These are phyloP conservation scores for Olyra latifolia DNA, from an alignment of 176 grass and related monocot genomes.

Conservation along the genomic window DNA sequence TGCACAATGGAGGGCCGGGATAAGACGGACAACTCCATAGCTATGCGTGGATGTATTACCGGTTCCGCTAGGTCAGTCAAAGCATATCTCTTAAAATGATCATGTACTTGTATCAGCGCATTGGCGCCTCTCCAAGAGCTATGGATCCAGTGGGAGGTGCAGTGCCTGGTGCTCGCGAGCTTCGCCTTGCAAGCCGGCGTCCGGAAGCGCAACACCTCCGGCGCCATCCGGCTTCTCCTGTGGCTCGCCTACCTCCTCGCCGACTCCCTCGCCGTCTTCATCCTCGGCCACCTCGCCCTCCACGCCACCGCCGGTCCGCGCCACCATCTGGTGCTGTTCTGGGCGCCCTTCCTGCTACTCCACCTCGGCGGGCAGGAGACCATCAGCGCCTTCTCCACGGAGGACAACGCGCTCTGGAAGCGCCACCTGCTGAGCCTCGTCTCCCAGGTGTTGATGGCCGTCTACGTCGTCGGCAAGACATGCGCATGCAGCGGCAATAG, in stretches of 20 bases:
- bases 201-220: conserved; percentile 10
- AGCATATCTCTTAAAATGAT: too few species aligned
- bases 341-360: conserved; percentile 47
- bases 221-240: background rate
- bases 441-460: conserved; percentile 17
- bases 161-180: conserved; percentile 29
- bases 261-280: conserved; percentile 31
- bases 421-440: conserved; percentile 34
- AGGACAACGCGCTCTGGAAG: conserved; percentile 49
- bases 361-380: conserved; percentile 50
- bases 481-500: background rate
- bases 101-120: too few species aligned
- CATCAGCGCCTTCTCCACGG: conserved; percentile 39
- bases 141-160: conserved; percentile 18
- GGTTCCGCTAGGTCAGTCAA: too few species aligned
- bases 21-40: too few species aligned
- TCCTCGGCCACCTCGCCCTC: conserved; percentile 35
- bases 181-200: conserved; percentile 28
- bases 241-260: conserved; percentile 36
- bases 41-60: too few species aligned
- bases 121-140: too few species aligned
- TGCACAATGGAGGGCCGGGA: too few species aligned
- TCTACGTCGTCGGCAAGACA: background rate
- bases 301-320: background rate
- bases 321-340: conserved; percentile 20